phyloP scores from a whole-genome alignment of 2,329 filamentous ascomycete genomes.

The Sporothrix luriei region DNA sequence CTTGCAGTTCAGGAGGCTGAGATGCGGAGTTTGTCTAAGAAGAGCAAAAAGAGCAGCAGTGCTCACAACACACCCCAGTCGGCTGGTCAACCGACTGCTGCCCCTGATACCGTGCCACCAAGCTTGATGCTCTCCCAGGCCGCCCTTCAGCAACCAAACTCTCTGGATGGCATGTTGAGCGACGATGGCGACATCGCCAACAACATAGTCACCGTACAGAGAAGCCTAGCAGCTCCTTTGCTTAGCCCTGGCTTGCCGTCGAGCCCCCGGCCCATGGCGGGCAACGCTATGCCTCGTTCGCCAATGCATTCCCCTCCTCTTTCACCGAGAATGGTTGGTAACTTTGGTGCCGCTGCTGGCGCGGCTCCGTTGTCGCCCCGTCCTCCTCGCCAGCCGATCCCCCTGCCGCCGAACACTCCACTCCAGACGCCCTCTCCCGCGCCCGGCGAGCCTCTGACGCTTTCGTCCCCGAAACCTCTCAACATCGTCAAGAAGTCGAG shows the following conservation, averaged over 20 bases:
- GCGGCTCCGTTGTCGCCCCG: slow-evolving; percentile 63
- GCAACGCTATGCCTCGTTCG: slow-evolving; percentile 51
- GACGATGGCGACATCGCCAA: slow-evolving; percentile 39
- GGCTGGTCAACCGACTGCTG: slow-evolving; percentile 42
- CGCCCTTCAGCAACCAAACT: slow-evolving; percentile 48
- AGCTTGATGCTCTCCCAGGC: slow-evolving; percentile 46
- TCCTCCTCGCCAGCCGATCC: slow-evolving; percentile 71
- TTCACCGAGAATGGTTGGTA: slow-evolving; percentile 60
- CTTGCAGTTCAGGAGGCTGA: slow-evolving; percentile 69
- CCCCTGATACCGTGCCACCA: slow-evolving; percentile 44
- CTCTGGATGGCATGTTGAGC: slow-evolving; percentile 57
- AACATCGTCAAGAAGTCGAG: slow-evolving; percentile 45
- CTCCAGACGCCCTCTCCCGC: slow-evolving; percentile 60
- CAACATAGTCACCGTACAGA: slow-evolving; percentile 9
- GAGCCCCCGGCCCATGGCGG: slow-evolving; percentile 60
- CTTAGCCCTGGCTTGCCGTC: slow-evolving; percentile 63
- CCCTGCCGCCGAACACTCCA: slow-evolving; percentile 70
- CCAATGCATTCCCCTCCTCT: slow-evolving; percentile 66
- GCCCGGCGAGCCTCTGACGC: slow-evolving; percentile 40
- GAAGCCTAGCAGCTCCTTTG: slow-evolving; percentile 47
- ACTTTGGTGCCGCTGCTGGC: slow-evolving; percentile 34
- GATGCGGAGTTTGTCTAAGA: slow-evolving; percentile 71
- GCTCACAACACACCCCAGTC: slow-evolving; percentile 53
- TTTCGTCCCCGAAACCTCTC: slow-evolving; percentile 49
- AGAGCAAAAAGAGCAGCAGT: slow-evolving; percentile 62